phyloP scores from a whole-genome alignment of 129 eudicot species.

The Oenanthe sinensis region DNA sequence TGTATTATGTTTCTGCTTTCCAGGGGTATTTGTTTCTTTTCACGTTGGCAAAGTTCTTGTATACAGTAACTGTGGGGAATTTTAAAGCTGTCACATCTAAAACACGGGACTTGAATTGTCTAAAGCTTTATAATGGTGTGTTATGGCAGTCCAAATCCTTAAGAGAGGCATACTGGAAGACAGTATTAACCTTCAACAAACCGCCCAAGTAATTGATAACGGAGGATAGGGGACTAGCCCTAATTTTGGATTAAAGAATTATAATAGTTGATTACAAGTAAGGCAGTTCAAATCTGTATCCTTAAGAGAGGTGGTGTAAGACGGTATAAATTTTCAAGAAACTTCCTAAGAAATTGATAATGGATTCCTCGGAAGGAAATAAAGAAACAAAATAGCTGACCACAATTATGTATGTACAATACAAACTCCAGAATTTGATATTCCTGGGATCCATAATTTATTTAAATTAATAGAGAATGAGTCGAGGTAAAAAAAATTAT shows the following conservation, averaged over 20 bases:
- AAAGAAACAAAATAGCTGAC: not conserved
- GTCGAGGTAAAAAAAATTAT: no score
- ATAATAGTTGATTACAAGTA: no score
- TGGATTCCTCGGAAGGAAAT: not conserved
- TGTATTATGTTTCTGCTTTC: not conserved
- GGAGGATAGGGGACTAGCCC: no score
- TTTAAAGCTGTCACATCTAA: not conserved
- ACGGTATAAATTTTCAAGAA: not conserved
- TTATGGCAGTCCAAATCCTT: not conserved
- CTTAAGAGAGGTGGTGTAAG: not conserved
- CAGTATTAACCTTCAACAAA: no score
- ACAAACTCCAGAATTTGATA: not conserved
- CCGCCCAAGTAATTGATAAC: no score
- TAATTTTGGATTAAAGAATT: no score
- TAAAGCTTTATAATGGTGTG: not conserved
- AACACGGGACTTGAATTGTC: not conserved
- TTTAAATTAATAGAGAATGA: no score
- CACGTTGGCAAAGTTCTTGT: not conserved
- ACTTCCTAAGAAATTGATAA: not conserved
- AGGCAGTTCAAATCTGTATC: not conserved
- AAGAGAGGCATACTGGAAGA: no score
- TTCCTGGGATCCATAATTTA: no score
- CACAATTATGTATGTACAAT: not conserved
- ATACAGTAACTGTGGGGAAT: not conserved
- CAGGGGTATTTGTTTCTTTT: not conserved